Base-by-base conservation (phyloP, 2,329 filamentous ascomycete species). In the Neonectria faginata region DNA sequence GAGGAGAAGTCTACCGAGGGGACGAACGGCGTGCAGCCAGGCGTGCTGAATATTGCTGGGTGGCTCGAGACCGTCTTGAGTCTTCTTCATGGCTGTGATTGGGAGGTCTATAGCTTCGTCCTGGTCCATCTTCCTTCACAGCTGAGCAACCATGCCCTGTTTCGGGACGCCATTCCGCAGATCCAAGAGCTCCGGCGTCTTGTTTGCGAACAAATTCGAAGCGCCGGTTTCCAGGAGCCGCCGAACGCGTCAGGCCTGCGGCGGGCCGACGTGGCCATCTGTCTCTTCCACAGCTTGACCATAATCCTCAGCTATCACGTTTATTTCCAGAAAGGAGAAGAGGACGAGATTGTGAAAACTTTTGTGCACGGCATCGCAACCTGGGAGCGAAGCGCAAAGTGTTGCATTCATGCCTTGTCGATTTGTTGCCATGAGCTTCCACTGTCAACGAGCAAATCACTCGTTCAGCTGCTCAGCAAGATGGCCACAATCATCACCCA, bases 401-500 rank as follows among this genome's bases (percentile, higher is more conserved):
- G 90, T 66, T 99, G 96, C 79, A 97, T 99, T 57, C 95, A 99
- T 77, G 95, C 95, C 0, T 83, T 99, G 20, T 94, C 94, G 0
- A 91, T 99, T 65, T 98, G 95, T 81, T 97, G 94, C 77, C 94
- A 97, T 74, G 96, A 99, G 78, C 87, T 97, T 27, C 94, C 96
- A 3, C 86, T 92, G 18, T 95, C 95, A 12, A 92, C 94, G 56
- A 93, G 91, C 75, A 97, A 95, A 76, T 91, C 90, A 20, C 84
- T 98, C 65, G 92, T 95, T 50, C 91, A 89, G 50, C 93, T 98
- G 70, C 84, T 99, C 60, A 92, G 94, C 73, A 95, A 93, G 76
- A 97, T 99, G 92, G 91, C 94, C 1, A 93, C 94, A 72, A 97
- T 97, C 74, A 97, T 99, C 74, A 98, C 96, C 1, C 94, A 97